Percentiles rank a stretch among this genome's conserved stretches.
Conservation (phyloP, 768 basidiomycete genomes). For the Phaeotremella skinneri region DNA sequence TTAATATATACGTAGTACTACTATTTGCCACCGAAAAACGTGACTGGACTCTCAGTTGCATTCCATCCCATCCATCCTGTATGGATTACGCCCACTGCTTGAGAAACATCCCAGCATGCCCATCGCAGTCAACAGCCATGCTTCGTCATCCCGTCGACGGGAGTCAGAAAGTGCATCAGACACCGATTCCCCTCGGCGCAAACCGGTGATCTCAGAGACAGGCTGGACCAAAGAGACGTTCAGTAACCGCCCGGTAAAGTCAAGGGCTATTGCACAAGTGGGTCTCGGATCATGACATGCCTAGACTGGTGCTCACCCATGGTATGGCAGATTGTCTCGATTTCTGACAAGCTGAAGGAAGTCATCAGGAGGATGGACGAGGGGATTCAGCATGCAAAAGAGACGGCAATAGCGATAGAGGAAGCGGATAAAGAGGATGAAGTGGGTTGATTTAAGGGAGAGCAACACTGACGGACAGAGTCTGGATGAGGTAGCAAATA, state of each 20-base stretch:
- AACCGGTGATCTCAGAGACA: constrained; percentile 10
- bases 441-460: constrained; percentile 9
- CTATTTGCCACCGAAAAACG: neutral
- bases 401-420: constrained; percentile 30
- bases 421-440: constrained; percentile 26
- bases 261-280: neutral
- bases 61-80: neutral
- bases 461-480: constrained; percentile 10
- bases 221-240: constrained; percentile 39
- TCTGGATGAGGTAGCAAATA: constrained; percentile 22
- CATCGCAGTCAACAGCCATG: neutral
- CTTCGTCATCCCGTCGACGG: constrained; percentile 15
- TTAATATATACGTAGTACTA: neutral
- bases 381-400: constrained; percentile 17
- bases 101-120: constrained; percentile 3
- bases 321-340: neutral
- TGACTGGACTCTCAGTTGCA: neutral
- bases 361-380: constrained; percentile 22
- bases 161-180: neutral
- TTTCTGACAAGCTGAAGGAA: constrained; percentile 14
- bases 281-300: neutral
- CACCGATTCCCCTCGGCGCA: neutral
- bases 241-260: constrained; percentile 4
- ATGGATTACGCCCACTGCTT: neutral
- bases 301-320: neutral